Conservation (phyloP, 2,329 filamentous ascomycete species). For the Ceratocystis eucalypticola region DNA sequence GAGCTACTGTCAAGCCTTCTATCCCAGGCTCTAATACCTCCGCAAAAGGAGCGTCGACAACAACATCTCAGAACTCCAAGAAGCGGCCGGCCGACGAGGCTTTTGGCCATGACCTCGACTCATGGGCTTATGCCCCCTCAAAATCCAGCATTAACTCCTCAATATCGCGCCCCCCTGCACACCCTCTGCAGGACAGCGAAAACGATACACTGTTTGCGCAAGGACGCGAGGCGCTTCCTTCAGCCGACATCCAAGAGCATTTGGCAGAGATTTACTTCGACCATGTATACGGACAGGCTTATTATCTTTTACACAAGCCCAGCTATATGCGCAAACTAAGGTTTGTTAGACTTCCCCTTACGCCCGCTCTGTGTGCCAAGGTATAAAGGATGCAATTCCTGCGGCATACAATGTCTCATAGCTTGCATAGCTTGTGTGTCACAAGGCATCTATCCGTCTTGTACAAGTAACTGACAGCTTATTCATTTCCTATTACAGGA, state of each 20-base stretch:
- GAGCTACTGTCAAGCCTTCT: slow-evolving; percentile 74
- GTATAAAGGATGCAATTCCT: background rate
- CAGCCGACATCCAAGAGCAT: slow-evolving; percentile 82
- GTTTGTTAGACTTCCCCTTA: slow-evolving; percentile 32
- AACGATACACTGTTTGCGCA: slow-evolving; percentile 68
- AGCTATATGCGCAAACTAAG: slow-evolving; percentile 84
- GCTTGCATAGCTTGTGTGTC: slow-evolving; percentile 20
- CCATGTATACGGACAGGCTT: slow-evolving; percentile 87
- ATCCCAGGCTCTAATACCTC: slow-evolving; percentile 34
- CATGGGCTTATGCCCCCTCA: slow-evolving; percentile 55
- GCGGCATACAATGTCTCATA: background rate
- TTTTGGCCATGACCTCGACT: slow-evolving; percentile 66
- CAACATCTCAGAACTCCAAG: slow-evolving; percentile 45
- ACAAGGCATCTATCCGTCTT: background rate
- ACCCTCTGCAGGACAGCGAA: slow-evolving; percentile 43
- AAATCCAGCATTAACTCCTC: slow-evolving; percentile 34
- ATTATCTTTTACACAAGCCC: slow-evolving; percentile 87
- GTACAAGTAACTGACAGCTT: slow-evolving; percentile 20
- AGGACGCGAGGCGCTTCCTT: slow-evolving; percentile 67
- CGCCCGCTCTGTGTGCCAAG: background rate
- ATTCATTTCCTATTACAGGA: slow-evolving; percentile 32
- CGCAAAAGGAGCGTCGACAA: slow-evolving; percentile 18
- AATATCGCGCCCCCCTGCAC: background rate
- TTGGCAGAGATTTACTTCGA: slow-evolving; percentile 92
- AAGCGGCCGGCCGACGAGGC: slow-evolving; percentile 80